phyloP scores from a whole-genome alignment of 2,329 filamentous ascomycete species.

The Aspergillaceae sp. region DNA sequence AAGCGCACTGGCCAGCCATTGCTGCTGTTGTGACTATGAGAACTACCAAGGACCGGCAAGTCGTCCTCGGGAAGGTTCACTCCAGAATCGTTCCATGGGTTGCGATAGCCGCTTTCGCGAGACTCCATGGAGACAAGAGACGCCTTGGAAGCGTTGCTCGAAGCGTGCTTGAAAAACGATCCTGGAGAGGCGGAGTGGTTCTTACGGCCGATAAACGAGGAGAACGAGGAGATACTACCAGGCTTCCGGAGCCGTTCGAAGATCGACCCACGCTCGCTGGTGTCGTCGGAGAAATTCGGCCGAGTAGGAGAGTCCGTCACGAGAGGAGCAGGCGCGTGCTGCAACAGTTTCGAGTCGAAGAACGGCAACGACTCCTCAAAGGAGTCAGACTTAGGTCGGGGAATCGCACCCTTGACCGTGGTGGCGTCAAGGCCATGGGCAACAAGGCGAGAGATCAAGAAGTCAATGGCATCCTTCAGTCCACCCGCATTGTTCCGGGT shows the following conservation, averaged over 20 bases:
- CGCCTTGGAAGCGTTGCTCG: constrained; percentile 82
- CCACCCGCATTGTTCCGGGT: constrained; percentile 96
- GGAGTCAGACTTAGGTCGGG: constrained; percentile 95
- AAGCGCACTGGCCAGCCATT: constrained; percentile 44
- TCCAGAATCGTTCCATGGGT: constrained; percentile 96
- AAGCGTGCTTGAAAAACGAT: constrained; percentile 86
- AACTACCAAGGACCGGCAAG: constrained; percentile 42
- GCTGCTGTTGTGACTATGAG: constrained; percentile 56
- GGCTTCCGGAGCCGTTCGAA: constrained; percentile 92
- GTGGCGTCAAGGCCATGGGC: constrained; percentile 80
- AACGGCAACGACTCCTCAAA: constrained; percentile 96
- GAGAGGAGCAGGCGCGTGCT: constrained; percentile 75
- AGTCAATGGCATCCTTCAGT: constrained; percentile 91
- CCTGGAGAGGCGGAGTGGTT: constrained; percentile 80
- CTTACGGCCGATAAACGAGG: constrained; percentile 94
- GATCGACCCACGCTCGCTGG: constrained; percentile 69
- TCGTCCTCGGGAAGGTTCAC: constrained; percentile 91
- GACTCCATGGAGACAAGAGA: constrained; percentile 95
- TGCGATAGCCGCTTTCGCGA: constrained; percentile 86
- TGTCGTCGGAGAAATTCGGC: constrained; percentile 71
- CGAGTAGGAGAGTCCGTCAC: constrained; percentile 84
- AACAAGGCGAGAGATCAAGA: constrained; percentile 76
- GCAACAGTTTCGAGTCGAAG: constrained; percentile 93
- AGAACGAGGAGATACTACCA: constrained; percentile 86
- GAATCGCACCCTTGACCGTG: constrained; percentile 86